phyloP scores from a whole-genome alignment of 1,284 basidiomycete genomes.

The Dichomitus squalens region DNA sequence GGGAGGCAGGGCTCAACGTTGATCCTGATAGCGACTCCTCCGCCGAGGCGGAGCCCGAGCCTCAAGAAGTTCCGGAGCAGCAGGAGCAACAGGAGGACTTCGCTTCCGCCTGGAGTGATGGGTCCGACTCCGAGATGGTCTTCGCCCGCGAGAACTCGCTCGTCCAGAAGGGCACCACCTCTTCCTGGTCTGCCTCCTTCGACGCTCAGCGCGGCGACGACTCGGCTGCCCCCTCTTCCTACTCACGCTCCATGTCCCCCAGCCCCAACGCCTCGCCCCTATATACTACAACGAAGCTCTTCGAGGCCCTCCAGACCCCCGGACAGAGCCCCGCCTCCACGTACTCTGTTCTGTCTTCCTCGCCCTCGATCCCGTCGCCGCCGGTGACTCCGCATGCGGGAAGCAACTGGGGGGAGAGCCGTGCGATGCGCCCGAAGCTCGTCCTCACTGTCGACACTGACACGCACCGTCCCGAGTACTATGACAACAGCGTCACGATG shows the following conservation, averaged over 20 bases:
- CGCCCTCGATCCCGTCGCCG: conserved; percentile 33
- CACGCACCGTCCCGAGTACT: conserved; percentile 52
- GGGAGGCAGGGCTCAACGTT: conserved; percentile 75
- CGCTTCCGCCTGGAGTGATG: conserved; percentile 58
- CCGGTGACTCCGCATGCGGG: conserved; percentile 47
- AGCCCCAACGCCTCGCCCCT: conserved; percentile 27
- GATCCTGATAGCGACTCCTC: conserved; percentile 42
- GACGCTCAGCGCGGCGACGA: conserved; percentile 19
- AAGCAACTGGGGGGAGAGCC: conserved; percentile 40
- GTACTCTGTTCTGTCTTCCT: conserved; percentile 34
- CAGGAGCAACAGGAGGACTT: conserved; percentile 34
- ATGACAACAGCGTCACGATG: conserved; percentile 51
- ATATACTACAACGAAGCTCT: conserved; percentile 29
- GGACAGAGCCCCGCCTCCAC: conserved; percentile 31
- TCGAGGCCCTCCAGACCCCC: conserved; percentile 28
- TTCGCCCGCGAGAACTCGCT: conserved; percentile 46
- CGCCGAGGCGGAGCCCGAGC: conserved; percentile 31
- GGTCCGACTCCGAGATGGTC: conserved; percentile 64
- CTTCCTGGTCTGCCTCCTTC: conserved; percentile 42
- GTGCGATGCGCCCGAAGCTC: conserved; percentile 40
- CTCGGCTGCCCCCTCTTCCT: conserved; percentile 15
- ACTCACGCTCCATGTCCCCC: conserved; percentile 34
- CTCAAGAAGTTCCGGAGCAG: conserved; percentile 26
- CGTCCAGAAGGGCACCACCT: conserved; percentile 33
- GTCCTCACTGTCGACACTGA: conserved; percentile 62